Conservation (phyloP, 1,139 yeast species). For the Geotrichum phurueaensis region DNA sequence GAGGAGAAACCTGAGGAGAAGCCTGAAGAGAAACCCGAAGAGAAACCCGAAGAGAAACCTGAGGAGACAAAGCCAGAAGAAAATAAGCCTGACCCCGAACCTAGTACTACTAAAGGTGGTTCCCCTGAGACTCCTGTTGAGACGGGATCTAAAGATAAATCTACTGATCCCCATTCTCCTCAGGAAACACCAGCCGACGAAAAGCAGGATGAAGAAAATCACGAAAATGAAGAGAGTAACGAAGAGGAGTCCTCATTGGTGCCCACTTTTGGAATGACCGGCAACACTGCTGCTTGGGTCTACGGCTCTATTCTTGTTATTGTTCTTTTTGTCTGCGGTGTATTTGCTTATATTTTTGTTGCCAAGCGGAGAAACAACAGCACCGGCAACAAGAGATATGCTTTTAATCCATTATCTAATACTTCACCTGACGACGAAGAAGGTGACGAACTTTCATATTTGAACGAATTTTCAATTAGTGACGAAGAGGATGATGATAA, state of each 20-base stretch:
- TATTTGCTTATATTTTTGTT: constrained; percentile 28
- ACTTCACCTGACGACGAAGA: constrained; percentile 16
- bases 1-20: constrained; percentile 19
- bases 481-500: constrained; percentile 16
- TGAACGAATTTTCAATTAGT: constrained; percentile 18
- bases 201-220: neutral
- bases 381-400: constrained; percentile 20
- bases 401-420: constrained; percentile 19
- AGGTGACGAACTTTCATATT: constrained; percentile 19
- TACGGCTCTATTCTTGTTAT: constrained; percentile 34
- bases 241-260: constrained; percentile 18
- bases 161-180: constrained; percentile 5
- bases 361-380: constrained; percentile 23
- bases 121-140: constrained; percentile 12
- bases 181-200: neutral
- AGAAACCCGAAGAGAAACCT: constrained; percentile 9
- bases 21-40: constrained; percentile 11
- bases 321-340: constrained; percentile 29
- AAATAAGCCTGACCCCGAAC: neutral
- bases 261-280: constrained; percentile 35
- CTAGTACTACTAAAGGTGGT: constrained; percentile 5
- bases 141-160: constrained; percentile 4
- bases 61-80: constrained; percentile 15
- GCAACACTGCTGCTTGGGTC: constrained; percentile 33
- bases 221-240: neutral